Evolutionary conservation across 352 stramenopile genomes (phyloP).

Genomic region (Globisporangium apiculatum): DNA sequence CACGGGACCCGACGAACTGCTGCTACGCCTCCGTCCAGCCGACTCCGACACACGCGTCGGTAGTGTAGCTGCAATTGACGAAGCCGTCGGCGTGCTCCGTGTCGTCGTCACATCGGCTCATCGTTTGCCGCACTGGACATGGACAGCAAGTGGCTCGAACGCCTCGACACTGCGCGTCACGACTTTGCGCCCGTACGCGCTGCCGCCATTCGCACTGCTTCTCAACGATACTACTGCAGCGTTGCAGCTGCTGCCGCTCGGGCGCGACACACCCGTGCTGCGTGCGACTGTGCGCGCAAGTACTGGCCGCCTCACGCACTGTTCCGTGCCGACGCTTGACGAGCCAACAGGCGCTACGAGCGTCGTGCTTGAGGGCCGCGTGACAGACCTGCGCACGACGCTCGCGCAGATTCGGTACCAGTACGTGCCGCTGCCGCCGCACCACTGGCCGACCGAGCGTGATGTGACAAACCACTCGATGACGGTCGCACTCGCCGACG

Average conservation of each 20-base stretch:
- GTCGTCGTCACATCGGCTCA: slow-evolving; percentile 29
- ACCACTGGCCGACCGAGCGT: background rate
- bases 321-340: background rate
- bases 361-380: slow-evolving; percentile 5
- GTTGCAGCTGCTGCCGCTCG: slow-evolving; percentile 4
- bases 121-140: slow-evolving; percentile 20
- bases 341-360: background rate
- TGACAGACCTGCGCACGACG: slow-evolving; percentile 5
- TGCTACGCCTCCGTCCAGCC: slow-evolving; percentile 18
- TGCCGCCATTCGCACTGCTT: slow-evolving; percentile 10
- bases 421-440: background rate
- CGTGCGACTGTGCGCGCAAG: slow-evolving; percentile 1
- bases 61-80: background rate
- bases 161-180: slow-evolving; percentile 5
- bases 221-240: too few species aligned
- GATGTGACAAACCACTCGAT: background rate
- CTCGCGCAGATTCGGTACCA: slow-evolving; percentile 5
- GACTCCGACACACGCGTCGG: background rate
- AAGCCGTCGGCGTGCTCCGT: slow-evolving; percentile 15
- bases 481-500: slow-evolving; percentile 7
- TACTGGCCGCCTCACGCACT: slow-evolving; percentile 6
- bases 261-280: background rate
- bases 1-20: slow-evolving; percentile 29
- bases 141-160: slow-evolving; percentile 12
- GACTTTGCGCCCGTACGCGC: background rate